Base-by-base conservation (phyloP, 371 early-diverging fungal genomes). In the Rhizomucor pusillus region DNA sequence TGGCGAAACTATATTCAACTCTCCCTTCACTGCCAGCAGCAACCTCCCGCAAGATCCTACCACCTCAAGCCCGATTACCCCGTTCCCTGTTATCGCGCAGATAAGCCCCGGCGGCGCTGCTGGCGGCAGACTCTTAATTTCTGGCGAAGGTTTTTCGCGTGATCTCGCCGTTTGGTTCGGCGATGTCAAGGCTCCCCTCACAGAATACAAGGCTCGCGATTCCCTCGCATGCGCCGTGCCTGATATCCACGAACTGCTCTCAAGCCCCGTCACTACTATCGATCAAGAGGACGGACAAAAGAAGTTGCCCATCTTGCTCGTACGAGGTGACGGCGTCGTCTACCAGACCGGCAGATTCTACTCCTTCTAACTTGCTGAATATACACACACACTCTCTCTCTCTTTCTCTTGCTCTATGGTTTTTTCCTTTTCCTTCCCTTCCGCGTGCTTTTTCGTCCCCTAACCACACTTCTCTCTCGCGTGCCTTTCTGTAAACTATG, bases 121-220 rank as follows among this genome's bases (percentile, higher is more conserved):
- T 56, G 69, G 19, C 52, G 54, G 34, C 34, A 23, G 12, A 11
- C 13, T 50, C 11, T 14, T 35, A n/a, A 52, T 75, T 34, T 79
- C 75, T 19, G 91, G 91, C 4, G 75, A 82, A 23, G 87, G 88
- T 41, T 74, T 89, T 45, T 66, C 82, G 0, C 79, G 80, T 2
- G 85, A 87, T 47, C 64, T 89, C 48, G 69, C 74, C 5, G 80
- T 90, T 19, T 79, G 84, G 80, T 89, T 90, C 64, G 89, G 86
- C n/a, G 83, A 83, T 50, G 60, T 79, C 41, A 69, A 74, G 48
- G 68, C 80, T 6, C 73, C 77, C 12, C 53, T 56, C 41, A 82
- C 80, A 10, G 82, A 82, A 22, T 75, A 67, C 50, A 67, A 73
- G 46, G 78, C 77, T 0, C 70, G 71, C 25, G 81, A 84, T 41